These are phyloP conservation scores for Middelhovenomyces tepae DNA, from an alignment of 805 yeast genomes.

Conservation along the genomic window DNA sequence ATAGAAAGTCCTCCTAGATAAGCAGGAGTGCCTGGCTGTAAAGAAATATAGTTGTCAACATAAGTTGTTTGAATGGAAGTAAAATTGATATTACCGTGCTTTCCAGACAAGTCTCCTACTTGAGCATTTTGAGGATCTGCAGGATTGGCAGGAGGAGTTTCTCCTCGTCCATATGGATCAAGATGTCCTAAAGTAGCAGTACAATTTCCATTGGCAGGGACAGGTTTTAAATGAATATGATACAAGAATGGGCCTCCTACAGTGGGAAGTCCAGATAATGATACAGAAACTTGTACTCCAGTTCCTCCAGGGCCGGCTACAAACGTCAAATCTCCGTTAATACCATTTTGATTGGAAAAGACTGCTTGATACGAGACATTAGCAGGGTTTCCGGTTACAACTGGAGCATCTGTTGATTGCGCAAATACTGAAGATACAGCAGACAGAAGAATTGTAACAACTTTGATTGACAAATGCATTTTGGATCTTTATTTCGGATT, in stretches of 20 bases:
- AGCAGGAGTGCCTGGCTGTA: slow-evolving; percentile 45
- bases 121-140: slow-evolving; percentile 51
- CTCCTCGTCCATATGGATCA: slow-evolving; percentile 53
- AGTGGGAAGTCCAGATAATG: slow-evolving; percentile 59
- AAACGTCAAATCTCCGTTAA: slow-evolving; percentile 50
- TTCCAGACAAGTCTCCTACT: slow-evolving; percentile 71
- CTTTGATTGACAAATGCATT: no score
- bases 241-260: slow-evolving; percentile 61
- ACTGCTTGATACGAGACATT: slow-evolving; percentile 49
- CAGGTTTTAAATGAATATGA: slow-evolving; percentile 55
- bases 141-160: slow-evolving; percentile 40
- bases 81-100: slow-evolving; percentile 64
- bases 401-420: no score
- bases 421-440: no score
- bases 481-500: no score
- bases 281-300: slow-evolving; percentile 56
- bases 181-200: slow-evolving; percentile 49
- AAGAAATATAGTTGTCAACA: slow-evolving; percentile 56
- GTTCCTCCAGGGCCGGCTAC: slow-evolving; percentile 42
- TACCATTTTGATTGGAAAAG: slow-evolving; percentile 39
- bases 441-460: no score
- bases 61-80: no score
- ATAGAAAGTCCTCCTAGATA: slow-evolving; percentile 38
- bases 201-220: slow-evolving; percentile 45
- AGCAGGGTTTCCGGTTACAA: slow-evolving; percentile 39